A percentile compares a stretch with the other conserved stretches of the same genome.
Evolutionary conservation across 306 rosid species (phyloP).

Genomic region (Astragalus membranaceus): DNA sequence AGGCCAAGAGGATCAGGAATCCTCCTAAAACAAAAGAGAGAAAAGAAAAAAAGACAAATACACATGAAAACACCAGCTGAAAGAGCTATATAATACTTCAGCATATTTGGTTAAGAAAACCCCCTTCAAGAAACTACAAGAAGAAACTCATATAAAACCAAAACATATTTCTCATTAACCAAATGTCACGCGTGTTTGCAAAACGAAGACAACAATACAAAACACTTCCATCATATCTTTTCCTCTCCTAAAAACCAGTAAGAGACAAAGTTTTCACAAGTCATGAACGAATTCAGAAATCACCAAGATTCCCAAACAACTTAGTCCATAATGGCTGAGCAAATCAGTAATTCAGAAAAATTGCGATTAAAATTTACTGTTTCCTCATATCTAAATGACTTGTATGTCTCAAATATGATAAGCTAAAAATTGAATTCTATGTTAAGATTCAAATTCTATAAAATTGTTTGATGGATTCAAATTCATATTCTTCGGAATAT

Average conservation of each 20-base stretch:
- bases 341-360: not conserved
- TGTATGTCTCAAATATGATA: not conserved
- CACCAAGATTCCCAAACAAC: not conserved
- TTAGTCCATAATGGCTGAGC: not conserved
- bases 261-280: not conserved
- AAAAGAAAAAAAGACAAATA: not conserved
- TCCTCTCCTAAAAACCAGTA: not conserved
- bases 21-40: slow-evolving; percentile 6
- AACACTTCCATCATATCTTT: not conserved
- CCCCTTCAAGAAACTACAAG: not conserved
- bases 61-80: slow-evolving; percentile 1
- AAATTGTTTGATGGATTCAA: not conserved
- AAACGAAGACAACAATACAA: not conserved
- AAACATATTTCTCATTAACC: not conserved
- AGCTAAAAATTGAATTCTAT: not conserved
- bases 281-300: not conserved
- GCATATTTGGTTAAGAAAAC: not conserved
- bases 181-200: not conserved
- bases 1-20: not conserved
- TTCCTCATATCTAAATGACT: slow-evolving; percentile 6
- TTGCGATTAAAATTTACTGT: not conserved
- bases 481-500: slow-evolving; percentile 8
- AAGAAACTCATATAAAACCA: not conserved
- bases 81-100: not conserved
- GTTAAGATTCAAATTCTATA: not conserved